phyloP scores from a whole-genome alignment of 306 rosid genomes.

The Lablab purpureus region DNA sequence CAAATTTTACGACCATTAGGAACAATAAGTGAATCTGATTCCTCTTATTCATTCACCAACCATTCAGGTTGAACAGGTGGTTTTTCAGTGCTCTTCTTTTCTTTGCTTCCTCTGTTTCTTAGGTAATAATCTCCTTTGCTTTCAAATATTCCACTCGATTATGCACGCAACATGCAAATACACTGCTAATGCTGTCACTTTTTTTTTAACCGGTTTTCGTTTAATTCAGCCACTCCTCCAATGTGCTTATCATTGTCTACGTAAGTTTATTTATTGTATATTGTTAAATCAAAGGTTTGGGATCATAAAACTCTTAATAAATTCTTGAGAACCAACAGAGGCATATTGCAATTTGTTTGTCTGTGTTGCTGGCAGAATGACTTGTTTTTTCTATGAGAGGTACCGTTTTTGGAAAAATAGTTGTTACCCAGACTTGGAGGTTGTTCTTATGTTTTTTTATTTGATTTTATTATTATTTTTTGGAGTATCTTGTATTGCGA shows the following conservation, averaged over 20 bases:
- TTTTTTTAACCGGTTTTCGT: not conserved
- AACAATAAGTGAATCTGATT: not conserved
- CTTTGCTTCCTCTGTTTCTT: not conserved
- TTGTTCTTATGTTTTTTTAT: not conserved
- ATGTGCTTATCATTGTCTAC: not conserved
- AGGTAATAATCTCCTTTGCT: not conserved
- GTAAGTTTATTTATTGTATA: not conserved
- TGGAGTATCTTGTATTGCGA: not conserved
- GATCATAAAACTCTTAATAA: not conserved
- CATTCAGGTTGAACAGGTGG: not conserved
- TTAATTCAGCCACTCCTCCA: not conserved
- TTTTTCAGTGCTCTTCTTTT: not conserved
- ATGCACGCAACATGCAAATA: not conserved
- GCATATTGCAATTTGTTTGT: not conserved
- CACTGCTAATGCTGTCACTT: not conserved
- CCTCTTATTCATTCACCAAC: constrained; percentile 1
- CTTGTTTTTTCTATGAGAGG: not conserved
- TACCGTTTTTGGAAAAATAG: too few species aligned
- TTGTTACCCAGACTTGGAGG: not conserved
- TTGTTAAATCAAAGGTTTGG: not conserved
- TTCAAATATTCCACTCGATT: not conserved
- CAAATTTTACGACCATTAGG: not conserved
- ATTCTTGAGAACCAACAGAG: not conserved
- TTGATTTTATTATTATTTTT: too few species aligned
- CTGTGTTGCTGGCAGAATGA: not conserved